Evolutionary conservation across 2,329 filamentous ascomycete species (phyloP).

Genomic region (Coniella lustricola): DNA sequence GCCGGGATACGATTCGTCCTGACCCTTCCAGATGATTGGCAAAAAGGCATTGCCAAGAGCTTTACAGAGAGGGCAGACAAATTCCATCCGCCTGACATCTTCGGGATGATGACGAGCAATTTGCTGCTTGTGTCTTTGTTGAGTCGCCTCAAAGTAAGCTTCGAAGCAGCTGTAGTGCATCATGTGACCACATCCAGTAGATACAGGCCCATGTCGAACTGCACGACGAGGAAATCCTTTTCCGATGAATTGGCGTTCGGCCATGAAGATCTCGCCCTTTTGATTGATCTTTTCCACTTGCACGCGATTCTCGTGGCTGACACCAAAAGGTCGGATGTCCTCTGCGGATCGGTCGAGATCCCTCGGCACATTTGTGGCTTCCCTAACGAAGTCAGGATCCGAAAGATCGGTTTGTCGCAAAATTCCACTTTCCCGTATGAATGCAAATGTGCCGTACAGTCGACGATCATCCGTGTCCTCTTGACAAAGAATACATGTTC

Average conservation of each 20-base stretch:
- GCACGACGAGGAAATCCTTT: constrained; percentile 75
- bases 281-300: constrained; percentile 69
- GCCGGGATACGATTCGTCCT: constrained; percentile 76
- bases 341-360: constrained; percentile 84
- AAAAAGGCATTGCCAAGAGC: constrained; percentile 91
- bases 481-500: constrained; percentile 92
- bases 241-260: constrained; percentile 75
- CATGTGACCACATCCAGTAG: constrained; percentile 90
- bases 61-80: constrained; percentile 94
- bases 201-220: constrained; percentile 68
- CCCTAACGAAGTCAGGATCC: constrained; percentile 76
- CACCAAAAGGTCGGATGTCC: constrained; percentile 76
- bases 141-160: constrained; percentile 77
- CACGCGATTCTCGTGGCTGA: constrained; percentile 78
- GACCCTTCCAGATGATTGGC: constrained; percentile 90
- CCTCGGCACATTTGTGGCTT: constrained; percentile 69
- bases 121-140: constrained; percentile 79
- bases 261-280: constrained; percentile 61
- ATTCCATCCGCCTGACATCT: constrained; percentile 70
- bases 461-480: constrained; percentile 87
- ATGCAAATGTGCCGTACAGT: constrained; percentile 88
- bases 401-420: constrained; percentile 78
- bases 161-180: constrained; percentile 98
- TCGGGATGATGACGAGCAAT: constrained; percentile 94
- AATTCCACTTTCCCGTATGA: constrained; percentile 79